Percentiles rank a stretch among this genome's conserved stretches.
phyloP scores from a whole-genome alignment of 345 rosid species.

The Turritis glabra region DNA sequence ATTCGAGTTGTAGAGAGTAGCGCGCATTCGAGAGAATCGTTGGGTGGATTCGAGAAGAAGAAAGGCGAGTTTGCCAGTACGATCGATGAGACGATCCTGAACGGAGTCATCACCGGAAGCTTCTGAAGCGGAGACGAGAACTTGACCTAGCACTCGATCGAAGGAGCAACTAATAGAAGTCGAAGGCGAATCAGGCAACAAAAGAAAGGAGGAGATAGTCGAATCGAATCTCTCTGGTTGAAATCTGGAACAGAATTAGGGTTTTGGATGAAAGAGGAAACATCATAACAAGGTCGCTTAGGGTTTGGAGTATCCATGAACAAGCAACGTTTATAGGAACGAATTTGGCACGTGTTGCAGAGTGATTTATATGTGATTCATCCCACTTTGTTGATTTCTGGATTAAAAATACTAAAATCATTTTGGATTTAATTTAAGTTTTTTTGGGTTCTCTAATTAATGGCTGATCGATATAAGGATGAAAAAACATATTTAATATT shows the following conservation, averaged over 20 bases:
- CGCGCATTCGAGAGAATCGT: slow-evolving; percentile 17
- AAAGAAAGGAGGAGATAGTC: background rate
- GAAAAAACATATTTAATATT: too few species aligned
- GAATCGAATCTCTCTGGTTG: background rate
- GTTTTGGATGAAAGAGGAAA: background rate
- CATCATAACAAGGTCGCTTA: background rate
- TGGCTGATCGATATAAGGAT: too few species aligned
- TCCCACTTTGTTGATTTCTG: background rate
- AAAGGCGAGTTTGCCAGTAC: slow-evolving; percentile 53
- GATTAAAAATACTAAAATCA: background rate
- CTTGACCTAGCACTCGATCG: slow-evolving; percentile 58
- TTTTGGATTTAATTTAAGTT: too few species aligned
- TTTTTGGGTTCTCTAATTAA: too few species aligned
- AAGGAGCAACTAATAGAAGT: slow-evolving; percentile 54
- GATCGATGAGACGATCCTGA: slow-evolving; percentile 59
- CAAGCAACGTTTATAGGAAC: background rate
- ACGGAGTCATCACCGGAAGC: slow-evolving; percentile 39
- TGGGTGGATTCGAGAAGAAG: slow-evolving; percentile 55
- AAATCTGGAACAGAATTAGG: background rate
- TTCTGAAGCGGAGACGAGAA: slow-evolving; percentile 22
- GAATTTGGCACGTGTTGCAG: background rate
- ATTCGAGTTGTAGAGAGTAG: background rate
- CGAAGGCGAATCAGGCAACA: slow-evolving; percentile 18
- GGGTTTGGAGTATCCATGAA: slow-evolving; percentile 1
- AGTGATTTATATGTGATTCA: background rate